A percentile compares a stretch with the other conserved stretches of the same genome.
These are phyloP conservation scores for Trametes versicolor DNA, from an alignment of 1,284 basidiomycete species.

Conservation along the genomic window DNA sequence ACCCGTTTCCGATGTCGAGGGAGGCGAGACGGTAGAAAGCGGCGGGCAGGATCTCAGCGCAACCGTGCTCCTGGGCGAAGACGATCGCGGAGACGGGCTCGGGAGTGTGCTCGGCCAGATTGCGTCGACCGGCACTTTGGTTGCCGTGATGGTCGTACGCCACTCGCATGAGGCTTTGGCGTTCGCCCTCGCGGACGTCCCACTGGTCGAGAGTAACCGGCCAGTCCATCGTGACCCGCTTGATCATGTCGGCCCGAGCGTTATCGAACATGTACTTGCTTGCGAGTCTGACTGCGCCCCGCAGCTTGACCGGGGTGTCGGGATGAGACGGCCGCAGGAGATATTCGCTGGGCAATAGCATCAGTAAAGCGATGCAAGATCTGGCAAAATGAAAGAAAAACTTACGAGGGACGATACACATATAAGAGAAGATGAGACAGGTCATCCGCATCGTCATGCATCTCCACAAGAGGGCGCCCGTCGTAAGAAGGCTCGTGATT, in stretches of 20 bases:
- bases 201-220: neutral
- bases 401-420: slow-evolving; percentile 50
- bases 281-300: neutral
- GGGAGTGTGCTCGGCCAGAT: slow-evolving; percentile 16
- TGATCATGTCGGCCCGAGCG: neutral
- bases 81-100: slow-evolving; percentile 46
- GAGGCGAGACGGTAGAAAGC: slow-evolving; percentile 64
- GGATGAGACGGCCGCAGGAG: neutral
- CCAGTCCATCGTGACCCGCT: neutral
- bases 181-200: neutral
- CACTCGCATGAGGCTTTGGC: neutral
- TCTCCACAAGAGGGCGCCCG: slow-evolving; percentile 21
- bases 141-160: neutral
- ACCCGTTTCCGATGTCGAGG: slow-evolving; percentile 22
- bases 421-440: slow-evolving; percentile 58
- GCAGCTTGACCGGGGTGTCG: neutral
- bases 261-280: neutral
- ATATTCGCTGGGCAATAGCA: neutral
- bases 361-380: no score
- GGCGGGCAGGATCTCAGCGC: slow-evolving; percentile 60
- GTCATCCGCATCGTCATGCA: slow-evolving; percentile 30
- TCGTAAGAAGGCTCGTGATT: slow-evolving; percentile 12
- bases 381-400: neutral
- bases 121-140: neutral
- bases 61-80: slow-evolving; percentile 36